These are phyloP conservation scores for Brassica balearica DNA, from an alignment of 441 rosid genomes.

Conservation along the genomic window DNA sequence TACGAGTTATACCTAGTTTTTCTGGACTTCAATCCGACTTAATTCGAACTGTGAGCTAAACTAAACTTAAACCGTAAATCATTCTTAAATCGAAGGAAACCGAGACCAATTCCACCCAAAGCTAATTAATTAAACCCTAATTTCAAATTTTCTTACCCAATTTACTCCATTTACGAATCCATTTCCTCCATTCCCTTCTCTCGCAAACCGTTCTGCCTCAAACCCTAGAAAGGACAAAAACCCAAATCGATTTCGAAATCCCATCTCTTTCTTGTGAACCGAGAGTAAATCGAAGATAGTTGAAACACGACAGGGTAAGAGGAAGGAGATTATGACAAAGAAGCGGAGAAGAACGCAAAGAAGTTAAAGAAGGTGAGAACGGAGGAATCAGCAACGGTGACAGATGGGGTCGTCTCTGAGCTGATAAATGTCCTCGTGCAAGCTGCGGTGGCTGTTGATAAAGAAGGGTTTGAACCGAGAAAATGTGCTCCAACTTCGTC, in stretches of 20 bases:
- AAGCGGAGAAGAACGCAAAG: background rate
- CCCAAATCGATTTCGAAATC: no score
- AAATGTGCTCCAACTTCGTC: background rate
- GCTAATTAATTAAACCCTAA: background rate
- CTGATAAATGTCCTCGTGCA: no score
- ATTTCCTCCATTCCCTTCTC: background rate
- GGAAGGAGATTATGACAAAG: background rate
- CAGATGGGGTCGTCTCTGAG: background rate
- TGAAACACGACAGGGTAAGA: background rate
- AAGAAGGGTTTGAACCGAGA: background rate
- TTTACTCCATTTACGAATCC: background rate
- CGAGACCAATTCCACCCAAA: background rate
- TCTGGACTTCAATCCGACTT: background rate
- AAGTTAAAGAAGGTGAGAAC: background rate
- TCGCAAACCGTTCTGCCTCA: no score
- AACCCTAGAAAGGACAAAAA: background rate
- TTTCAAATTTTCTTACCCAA: background rate
- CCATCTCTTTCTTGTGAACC: background rate
- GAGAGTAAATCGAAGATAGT: background rate
- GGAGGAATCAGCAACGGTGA: background rate
- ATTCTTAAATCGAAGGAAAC: background rate
- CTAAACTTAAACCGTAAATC: no score
- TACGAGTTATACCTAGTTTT: background rate
- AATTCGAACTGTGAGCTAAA: no score
- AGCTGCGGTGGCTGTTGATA: background rate